These are phyloP conservation scores for Malassezia slooffiae DNA, from an alignment of 1,284 basidiomycete genomes.

Conservation along the genomic window DNA sequence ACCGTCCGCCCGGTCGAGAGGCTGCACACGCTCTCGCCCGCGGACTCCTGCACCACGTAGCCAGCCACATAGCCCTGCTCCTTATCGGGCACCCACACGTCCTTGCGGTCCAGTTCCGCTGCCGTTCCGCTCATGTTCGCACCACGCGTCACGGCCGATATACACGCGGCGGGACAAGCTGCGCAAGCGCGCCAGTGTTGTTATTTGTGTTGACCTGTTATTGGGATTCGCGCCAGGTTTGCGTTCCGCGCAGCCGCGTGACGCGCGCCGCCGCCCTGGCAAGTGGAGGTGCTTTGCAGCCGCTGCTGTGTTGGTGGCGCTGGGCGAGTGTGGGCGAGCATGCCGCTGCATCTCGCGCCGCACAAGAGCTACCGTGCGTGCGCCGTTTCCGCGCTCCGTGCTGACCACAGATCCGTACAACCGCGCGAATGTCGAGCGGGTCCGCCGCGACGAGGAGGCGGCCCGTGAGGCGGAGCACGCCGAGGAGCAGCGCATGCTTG, in stretches of 20 bases:
- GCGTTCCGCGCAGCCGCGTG: no score
- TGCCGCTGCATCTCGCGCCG: constrained; percentile 51
- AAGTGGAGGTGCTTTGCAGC: no score
- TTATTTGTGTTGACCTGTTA: no score
- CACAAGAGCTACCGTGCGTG: constrained; percentile 65
- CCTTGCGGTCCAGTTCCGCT: constrained; percentile 70
- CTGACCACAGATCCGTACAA: constrained; percentile 55
- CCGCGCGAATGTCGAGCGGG: constrained; percentile 68
- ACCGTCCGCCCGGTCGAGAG: constrained; percentile 63
- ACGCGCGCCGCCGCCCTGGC: no score
- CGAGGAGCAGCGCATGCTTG: constrained; percentile 59
- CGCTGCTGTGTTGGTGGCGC: no score
- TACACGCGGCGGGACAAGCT: no score
- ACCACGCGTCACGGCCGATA: no score
- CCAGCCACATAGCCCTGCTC: constrained; percentile 78
- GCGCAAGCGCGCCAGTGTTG: no score
- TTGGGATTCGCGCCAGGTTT: no score
- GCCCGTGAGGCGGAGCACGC: constrained; percentile 54
- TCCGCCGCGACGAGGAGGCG: constrained; percentile 62
- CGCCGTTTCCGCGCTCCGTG: no score
- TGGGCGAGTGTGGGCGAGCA: no score
- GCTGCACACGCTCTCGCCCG: constrained; percentile 50
- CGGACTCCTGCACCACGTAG: constrained; percentile 72
- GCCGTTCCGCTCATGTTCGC: no score
- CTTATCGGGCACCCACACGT: constrained; percentile 88